A percentile compares a stretch with the other conserved stretches of the same genome.
These are phyloP conservation scores for Eimeria tenella DNA, from an alignment of 169 alveolate species.

Conservation along the genomic window DNA sequence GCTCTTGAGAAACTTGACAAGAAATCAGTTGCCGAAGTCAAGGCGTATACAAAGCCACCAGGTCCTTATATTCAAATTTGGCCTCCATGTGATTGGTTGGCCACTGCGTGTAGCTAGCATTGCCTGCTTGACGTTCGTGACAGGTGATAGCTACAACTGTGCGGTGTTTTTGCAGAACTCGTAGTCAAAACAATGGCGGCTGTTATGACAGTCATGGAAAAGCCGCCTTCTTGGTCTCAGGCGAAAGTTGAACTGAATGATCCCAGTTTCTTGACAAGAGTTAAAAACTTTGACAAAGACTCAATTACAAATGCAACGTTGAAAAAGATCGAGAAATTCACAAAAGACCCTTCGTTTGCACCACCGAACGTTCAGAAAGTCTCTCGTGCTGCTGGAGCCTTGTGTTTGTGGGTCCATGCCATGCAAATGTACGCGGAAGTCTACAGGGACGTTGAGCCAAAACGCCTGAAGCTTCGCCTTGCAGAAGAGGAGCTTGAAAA, in stretches of 20 bases:
- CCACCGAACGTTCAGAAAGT: conserved; percentile 92
- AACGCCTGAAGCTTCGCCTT: conserved; percentile 91
- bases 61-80: conserved; percentile 26
- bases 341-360: conserved; percentile 92
- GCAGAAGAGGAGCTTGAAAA: conserved; percentile 92
- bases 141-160: background rate
- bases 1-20: conserved; percentile 97
- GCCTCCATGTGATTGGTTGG: too few species aligned
- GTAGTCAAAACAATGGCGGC: conserved; percentile 95
- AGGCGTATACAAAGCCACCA: conserved; percentile 84
- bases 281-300: conserved; percentile 94
- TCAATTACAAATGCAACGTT: conserved; percentile 90
- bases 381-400: conserved; percentile 96
- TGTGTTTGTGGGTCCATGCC: conserved; percentile 97
- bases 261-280: conserved; percentile 93
- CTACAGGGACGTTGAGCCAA: conserved; percentile 97
- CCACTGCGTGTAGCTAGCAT: too few species aligned
- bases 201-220: conserved; percentile 95
- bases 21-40: conserved; percentile 95
- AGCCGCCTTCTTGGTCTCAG: conserved; percentile 95
- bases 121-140: too few species aligned
- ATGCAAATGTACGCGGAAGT: conserved; percentile 97
- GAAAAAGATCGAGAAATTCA: conserved; percentile 90
- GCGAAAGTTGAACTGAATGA: conserved; percentile 96
- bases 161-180: conserved; percentile 80